These are phyloP conservation scores for Ogataea neopini DNA, from an alignment of 805 yeast species.

Conservation along the genomic window DNA sequence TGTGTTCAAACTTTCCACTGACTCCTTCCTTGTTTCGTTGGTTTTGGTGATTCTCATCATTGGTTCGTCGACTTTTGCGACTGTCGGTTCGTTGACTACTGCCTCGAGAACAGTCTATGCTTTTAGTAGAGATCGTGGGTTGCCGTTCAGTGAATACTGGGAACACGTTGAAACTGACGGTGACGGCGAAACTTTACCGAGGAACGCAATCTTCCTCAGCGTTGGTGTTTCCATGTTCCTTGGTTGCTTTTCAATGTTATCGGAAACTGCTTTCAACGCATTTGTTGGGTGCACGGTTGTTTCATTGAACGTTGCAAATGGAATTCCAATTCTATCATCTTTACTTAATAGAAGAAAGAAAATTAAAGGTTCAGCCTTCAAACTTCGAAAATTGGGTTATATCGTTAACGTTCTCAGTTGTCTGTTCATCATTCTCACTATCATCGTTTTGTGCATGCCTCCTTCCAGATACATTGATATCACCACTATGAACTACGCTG, in stretches of 20 bases:
- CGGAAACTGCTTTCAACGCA: constrained; percentile 77
- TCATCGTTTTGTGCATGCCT: constrained; percentile 67
- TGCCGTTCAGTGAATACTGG: constrained; percentile 68
- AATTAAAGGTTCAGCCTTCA: constrained; percentile 67
- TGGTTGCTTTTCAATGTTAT: constrained; percentile 65
- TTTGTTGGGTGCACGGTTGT: constrained; percentile 83
- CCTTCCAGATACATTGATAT: constrained; percentile 57
- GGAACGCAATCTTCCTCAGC: constrained; percentile 65
- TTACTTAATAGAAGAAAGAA: constrained; percentile 59
- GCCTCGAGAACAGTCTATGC: constrained; percentile 82
- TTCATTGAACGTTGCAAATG: constrained; percentile 71
- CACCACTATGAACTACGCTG: constrained; percentile 61
- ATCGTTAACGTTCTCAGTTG: constrained; percentile 58
- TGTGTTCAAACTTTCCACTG: constrained; percentile 69
- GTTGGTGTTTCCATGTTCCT: constrained; percentile 60
- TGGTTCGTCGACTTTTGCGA: constrained; percentile 73
- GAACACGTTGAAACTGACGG: constrained; percentile 57
- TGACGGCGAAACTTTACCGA: constrained; percentile 62
- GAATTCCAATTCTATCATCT: constrained; percentile 70
- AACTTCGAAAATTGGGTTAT: constrained; percentile 65
- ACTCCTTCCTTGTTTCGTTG: constrained; percentile 67
- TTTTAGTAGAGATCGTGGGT: constrained; percentile 80
- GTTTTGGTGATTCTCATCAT: constrained; percentile 64
- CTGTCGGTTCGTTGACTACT: constrained; percentile 77
- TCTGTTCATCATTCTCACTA: constrained; percentile 58